Conservation (phyloP, 2,329 filamentous ascomycete genomes). For the Phyllosticta capitalensis region DNA sequence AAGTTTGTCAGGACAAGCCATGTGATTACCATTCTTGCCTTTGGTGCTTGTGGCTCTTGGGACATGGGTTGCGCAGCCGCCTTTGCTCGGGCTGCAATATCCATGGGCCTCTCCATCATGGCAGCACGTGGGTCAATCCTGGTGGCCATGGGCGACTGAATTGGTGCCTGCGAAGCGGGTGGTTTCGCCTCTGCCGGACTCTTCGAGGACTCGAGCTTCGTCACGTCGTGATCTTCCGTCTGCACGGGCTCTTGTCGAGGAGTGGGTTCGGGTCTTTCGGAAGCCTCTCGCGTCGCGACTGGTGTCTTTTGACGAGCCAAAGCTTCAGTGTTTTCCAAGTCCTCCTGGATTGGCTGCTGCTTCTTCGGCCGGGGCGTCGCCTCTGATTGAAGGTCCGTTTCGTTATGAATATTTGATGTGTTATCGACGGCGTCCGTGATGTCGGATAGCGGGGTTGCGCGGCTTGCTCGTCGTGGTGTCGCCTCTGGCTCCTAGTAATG, state of each 20-base stretch:
- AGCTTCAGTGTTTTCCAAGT: background rate
- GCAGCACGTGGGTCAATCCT: conserved; percentile 69
- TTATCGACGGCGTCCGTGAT: conserved; percentile 5
- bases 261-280: conserved; percentile 42
- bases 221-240: conserved; percentile 39
- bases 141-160: conserved; percentile 39
- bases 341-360: background rate
- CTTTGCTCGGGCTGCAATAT: conserved; percentile 82
- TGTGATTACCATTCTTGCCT: conserved; percentile 82
- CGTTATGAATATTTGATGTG: conserved; percentile 2
- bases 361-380: conserved; percentile 3
- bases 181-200: conserved; percentile 23
- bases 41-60: conserved; percentile 68
- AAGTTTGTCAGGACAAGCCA: conserved; percentile 92
- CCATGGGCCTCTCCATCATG: conserved; percentile 79
- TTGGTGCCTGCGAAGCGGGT: conserved; percentile 12
- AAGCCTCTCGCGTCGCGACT: conserved; percentile 40
- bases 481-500: background rate
- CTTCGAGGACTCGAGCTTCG: background rate
- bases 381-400: background rate
- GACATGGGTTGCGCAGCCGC: conserved; percentile 51
- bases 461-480: background rate
- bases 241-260: conserved; percentile 31
- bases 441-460: conserved; percentile 6
- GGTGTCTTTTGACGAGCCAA: conserved; percentile 38